Base-by-base conservation (phyloP, 2,329 filamentous ascomycete species). In the Talaromyces sp. region DNA sequence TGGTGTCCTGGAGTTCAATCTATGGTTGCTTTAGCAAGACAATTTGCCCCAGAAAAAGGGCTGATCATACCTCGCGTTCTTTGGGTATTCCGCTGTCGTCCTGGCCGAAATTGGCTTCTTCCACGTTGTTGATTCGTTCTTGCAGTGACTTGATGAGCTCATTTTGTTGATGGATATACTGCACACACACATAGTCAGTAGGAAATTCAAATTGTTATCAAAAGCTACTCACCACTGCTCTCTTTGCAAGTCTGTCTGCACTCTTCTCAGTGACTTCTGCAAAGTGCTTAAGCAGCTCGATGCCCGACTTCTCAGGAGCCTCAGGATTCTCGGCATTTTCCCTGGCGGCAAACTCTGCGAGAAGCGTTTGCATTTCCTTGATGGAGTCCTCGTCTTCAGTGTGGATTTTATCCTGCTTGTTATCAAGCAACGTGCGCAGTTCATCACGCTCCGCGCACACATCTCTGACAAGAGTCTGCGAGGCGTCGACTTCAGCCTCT, bases 251-350 rank as follows among this genome's bases (percentile, higher is more conserved):
- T 36, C 73, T 72, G 62, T 78, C 76, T 27, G 75, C 68, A 56
- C 78, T 85, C 66, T 85, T 85, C 73, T 85, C 85, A 63, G 83
- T 80, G 47, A 84, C 79, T 30, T 81, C 81, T n/a, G 78, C 79
- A 44, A 79, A 80, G 65, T 77, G 74, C 59, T 75, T 76, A 22
- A 75, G 67, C 49, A 78, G 71, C 57, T 78, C 74, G 42, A 73
- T 69, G 47, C 70, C 72, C 13, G 75, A 75, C 60, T 76, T 72
- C 57, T 76, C 70, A 11, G 71, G 63, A 32, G 68, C 65, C 44
- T 74, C 72, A 2, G 70, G 66, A 10, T 68, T 67, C 51, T 73
- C 69, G 13, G 67, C 71, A 25, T 68, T 72, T 22, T 73, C 71
- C 52, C 72, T 70, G 27, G 69, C 71, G n/a, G 73, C 71, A 62